phyloP scores from a whole-genome alignment of 2,329 filamentous ascomycete genomes.

The Leptodontidium sp. region DNA sequence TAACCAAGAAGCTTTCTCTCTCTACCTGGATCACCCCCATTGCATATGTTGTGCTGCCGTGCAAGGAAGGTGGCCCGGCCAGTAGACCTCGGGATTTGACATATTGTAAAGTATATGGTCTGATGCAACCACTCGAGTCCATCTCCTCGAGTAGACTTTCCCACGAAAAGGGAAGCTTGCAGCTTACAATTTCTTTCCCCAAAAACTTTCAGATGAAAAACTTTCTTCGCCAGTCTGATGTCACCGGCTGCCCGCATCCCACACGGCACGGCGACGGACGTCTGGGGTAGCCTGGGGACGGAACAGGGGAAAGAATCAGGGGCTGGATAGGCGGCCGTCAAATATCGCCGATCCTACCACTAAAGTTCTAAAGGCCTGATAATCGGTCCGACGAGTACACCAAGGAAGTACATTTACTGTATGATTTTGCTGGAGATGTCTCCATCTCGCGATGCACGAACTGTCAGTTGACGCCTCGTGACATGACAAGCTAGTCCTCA shows the following conservation, averaged over 20 bases:
- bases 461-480: conserved; percentile 18
- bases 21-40: conserved; percentile 12
- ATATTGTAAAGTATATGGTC: neutral
- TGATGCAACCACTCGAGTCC: neutral
- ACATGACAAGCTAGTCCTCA: conserved; percentile 7
- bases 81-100: neutral
- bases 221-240: conserved; percentile 22
- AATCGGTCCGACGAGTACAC: conserved; percentile 24
- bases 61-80: neutral
- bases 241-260: conserved; percentile 4
- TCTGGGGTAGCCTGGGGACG: conserved; percentile 22
- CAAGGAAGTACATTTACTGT: neutral
- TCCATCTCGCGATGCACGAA: conserved; percentile 8
- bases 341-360: neutral
- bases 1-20: neutral
- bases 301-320: neutral
- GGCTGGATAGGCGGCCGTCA: neutral
- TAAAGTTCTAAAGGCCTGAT: no score
- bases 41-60: conserved; percentile 18
- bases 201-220: conserved; percentile 24
- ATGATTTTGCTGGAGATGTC: neutral
- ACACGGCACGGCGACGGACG: conserved; percentile 1
- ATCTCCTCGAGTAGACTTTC: neutral
- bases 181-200: conserved; percentile 10
- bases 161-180: neutral